Conservation (phyloP, 2,329 filamentous ascomycete species). For the Blastomyces percursus region DNA sequence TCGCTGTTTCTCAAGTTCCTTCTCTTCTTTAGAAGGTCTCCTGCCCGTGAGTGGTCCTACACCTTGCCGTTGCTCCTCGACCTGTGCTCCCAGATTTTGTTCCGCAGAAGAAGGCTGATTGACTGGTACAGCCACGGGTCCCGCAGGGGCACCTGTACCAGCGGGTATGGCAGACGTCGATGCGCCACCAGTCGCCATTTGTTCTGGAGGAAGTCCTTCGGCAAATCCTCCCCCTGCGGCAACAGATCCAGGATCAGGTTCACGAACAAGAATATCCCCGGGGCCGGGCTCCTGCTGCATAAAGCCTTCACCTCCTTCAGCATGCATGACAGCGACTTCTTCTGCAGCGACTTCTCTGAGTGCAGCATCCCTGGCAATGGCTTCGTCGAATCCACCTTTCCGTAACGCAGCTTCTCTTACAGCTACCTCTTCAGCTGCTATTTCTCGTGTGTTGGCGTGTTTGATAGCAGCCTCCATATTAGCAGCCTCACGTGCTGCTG, state of each 20-base stretch:
- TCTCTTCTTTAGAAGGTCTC: constrained; percentile 9
- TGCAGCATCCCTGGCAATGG: neutral
- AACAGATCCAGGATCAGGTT: neutral
- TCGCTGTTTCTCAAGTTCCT: constrained; percentile 7
- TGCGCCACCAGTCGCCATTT: neutral
- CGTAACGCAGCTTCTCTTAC: neutral
- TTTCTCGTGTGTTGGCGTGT: constrained; percentile 5
- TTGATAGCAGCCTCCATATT: constrained; percentile 2
- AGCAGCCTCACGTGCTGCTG: neutral
- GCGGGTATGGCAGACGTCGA: neutral
- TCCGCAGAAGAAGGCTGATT: neutral
- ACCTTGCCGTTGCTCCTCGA: neutral
- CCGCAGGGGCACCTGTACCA: neutral
- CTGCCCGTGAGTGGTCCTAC: neutral
- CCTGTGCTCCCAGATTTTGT: neutral
- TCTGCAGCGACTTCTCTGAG: constrained; percentile 1
- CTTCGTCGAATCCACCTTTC: constrained; percentile 1
- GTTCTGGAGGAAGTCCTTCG: neutral
- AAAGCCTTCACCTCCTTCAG: neutral
- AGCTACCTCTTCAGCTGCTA: constrained; percentile 5
- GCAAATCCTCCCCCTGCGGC: neutral
- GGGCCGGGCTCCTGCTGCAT: neutral
- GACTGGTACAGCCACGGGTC: neutral
- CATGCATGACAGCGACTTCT: neutral
- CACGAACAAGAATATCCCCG: neutral